Percentiles rank a stretch among this genome's conserved stretches.
phyloP scores from a whole-genome alignment of 306 rosid species.

The Cyclanthera cordifolia region DNA sequence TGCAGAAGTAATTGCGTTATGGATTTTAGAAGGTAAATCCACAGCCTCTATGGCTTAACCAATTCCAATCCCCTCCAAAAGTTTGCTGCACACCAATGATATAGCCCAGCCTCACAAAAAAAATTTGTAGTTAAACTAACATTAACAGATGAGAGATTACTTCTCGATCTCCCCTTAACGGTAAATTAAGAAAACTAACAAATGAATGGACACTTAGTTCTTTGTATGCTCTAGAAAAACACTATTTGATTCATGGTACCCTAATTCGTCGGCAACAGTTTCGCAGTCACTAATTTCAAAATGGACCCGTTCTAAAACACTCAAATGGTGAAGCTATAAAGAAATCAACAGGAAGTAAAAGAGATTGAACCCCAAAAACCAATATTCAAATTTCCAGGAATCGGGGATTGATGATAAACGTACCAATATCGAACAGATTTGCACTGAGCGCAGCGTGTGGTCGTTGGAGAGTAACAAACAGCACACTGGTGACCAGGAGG shows the following conservation, averaged over 20 bases:
- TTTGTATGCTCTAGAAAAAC: not conserved
- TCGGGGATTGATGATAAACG: slow-evolving; percentile 3
- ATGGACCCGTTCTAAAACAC: slow-evolving; percentile 3
- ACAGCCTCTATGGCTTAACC: not conserved
- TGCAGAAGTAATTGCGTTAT: not conserved
- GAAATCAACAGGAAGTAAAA: not conserved
- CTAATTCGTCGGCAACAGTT: not conserved
- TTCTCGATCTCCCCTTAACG: not conserved
- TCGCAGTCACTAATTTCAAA: not conserved
- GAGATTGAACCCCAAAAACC: not conserved
- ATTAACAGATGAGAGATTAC: not conserved
- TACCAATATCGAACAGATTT: slow-evolving; percentile 88
- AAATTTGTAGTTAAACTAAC: not conserved
- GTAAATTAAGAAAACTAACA: not conserved
- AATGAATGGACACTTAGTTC: not conserved
- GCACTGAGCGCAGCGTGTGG: slow-evolving; percentile 68
- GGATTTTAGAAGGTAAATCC: not conserved
- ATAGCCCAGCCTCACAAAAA: not conserved
- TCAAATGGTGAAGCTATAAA: not conserved
- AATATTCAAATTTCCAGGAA: not conserved
- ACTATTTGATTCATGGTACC: not conserved
- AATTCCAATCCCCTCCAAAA: not conserved
- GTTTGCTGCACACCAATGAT: not conserved
- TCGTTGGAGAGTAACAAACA: slow-evolving; percentile 62
- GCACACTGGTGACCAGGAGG: slow-evolving; percentile 37